Conservation (phyloP, 2,329 filamentous ascomycete species). For the Epichloe coenophiala region DNA sequence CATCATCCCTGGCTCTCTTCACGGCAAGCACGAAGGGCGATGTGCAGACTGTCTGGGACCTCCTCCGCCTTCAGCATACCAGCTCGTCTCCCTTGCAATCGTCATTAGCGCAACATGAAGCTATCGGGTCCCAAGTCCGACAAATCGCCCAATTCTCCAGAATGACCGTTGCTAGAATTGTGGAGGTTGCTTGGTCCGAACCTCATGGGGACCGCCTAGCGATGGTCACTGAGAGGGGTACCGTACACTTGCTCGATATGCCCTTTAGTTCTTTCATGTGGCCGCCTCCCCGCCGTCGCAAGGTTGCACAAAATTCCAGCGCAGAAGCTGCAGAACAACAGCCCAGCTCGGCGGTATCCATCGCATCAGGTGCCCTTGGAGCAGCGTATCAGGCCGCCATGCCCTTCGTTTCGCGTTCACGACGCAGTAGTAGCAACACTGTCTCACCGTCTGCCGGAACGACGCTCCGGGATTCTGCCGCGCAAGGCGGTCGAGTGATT, state of each 20-base stretch:
- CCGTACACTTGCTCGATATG: constrained; percentile 82
- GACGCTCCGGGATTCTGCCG: constrained; percentile 44
- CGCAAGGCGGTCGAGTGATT: constrained; percentile 58
- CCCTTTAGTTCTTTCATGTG: constrained; percentile 72
- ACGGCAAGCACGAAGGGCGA: constrained; percentile 77
- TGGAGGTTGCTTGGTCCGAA: constrained; percentile 79
- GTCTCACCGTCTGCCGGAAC: constrained; percentile 21
- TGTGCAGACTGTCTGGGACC: constrained; percentile 68
- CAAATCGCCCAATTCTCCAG: constrained; percentile 82
- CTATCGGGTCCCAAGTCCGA: constrained; percentile 49
- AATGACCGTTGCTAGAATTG: constrained; percentile 80
- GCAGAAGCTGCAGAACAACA: constrained; percentile 37
- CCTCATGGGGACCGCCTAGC: constrained; percentile 73
- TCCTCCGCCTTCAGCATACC: constrained; percentile 52
- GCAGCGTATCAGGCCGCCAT: constrained; percentile 57
- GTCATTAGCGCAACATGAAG: constrained; percentile 28
- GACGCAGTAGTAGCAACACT: constrained; percentile 31
- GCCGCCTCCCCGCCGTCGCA: constrained; percentile 56
- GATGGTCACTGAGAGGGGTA: constrained; percentile 88
- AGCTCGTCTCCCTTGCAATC: constrained; percentile 47
- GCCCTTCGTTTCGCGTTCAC: constrained; percentile 41
- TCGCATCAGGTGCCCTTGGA: constrained; percentile 57
- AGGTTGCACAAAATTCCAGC: constrained; percentile 28
- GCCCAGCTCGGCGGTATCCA: constrained; percentile 45
- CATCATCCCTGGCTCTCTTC: constrained; percentile 59